Percentiles rank a stretch among this genome's conserved stretches.
Conservation (phyloP, 345 rosid species). For the Salix brachista region DNA sequence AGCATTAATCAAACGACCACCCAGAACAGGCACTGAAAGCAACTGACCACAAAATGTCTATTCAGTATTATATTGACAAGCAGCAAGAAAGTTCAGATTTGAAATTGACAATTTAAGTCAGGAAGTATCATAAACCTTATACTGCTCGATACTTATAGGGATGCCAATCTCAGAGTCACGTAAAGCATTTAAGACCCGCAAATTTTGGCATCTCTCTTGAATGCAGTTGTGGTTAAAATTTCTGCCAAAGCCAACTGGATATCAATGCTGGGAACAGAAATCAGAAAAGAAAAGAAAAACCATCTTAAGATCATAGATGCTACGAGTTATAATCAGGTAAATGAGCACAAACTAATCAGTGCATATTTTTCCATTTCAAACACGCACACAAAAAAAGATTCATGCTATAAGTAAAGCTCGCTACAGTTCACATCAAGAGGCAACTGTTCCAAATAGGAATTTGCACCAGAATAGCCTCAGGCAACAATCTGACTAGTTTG, state of each 20-base stretch:
- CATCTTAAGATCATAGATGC: neutral
- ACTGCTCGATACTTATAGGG: slow-evolving; percentile 85
- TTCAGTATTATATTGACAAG: slow-evolving; percentile 21
- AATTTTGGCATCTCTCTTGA: slow-evolving; percentile 85
- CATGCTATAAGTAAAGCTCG: neutral
- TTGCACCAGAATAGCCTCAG: neutral
- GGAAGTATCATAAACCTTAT: slow-evolving; percentile 56
- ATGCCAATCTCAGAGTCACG: slow-evolving; percentile 79
- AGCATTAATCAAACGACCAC: slow-evolving; percentile 86
- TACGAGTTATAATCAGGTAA: neutral
- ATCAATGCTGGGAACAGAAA: slow-evolving; percentile 48
- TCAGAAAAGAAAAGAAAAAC: slow-evolving; percentile 24
- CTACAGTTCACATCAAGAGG: neutral
- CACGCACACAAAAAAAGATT: neutral
- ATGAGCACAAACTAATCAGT: neutral
- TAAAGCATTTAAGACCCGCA: slow-evolving; percentile 86
- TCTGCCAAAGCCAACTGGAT: slow-evolving; percentile 70
- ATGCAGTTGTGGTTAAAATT: slow-evolving; percentile 85
- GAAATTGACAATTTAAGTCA: neutral
- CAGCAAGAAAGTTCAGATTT: slow-evolving; percentile 1
- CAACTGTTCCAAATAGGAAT: neutral
- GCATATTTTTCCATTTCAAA: neutral
- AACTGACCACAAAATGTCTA: slow-evolving; percentile 43
- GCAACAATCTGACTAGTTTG: neutral
- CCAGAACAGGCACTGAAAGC: slow-evolving; percentile 76